Conservation (phyloP, 139 green algal species). For the Chlorella sorokiniana region DNA sequence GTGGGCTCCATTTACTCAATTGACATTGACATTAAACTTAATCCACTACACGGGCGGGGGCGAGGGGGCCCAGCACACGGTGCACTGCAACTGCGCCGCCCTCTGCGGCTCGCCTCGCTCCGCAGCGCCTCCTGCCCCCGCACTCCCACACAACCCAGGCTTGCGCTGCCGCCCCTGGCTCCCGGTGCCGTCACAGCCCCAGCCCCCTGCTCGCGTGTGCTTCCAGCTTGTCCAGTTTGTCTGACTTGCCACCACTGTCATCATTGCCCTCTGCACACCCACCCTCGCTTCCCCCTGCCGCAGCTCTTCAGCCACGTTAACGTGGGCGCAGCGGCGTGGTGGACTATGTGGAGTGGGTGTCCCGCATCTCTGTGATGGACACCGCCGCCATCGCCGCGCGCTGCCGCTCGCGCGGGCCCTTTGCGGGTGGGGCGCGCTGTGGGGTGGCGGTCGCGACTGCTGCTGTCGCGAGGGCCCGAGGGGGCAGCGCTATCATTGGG, state of each 20-base stretch:
- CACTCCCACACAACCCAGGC: too few relatives aligned
- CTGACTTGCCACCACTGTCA: background rate
- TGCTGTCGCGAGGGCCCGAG: too few relatives aligned
- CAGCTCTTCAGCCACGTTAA: slow-evolving; percentile 56
- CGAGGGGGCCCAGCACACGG: background rate
- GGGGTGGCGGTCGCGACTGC: too few relatives aligned
- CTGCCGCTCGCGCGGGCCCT: slow-evolving; percentile 55
- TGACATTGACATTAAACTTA: too few relatives aligned
- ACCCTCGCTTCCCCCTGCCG: background rate
- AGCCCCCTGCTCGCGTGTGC: too few relatives aligned
- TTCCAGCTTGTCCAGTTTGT: background rate
- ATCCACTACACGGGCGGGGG: too few relatives aligned
- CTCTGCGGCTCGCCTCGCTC: too few relatives aligned
- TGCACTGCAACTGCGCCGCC: too few relatives aligned
- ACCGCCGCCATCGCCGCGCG: slow-evolving; percentile 54
- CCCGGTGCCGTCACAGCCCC: too few relatives aligned
- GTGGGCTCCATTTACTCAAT: background rate
- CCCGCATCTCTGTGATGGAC: slow-evolving; percentile 37
- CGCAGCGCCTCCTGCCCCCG: too few relatives aligned
- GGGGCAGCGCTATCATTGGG: too few relatives aligned
- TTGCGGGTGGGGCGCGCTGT: slow-evolving; percentile 21
- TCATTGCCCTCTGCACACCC: background rate
- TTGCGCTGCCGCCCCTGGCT: too few relatives aligned
- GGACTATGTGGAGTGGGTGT: slow-evolving; percentile 66
- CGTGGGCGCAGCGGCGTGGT: slow-evolving; percentile 36